Evolutionary conservation across 169 alveolate species (phyloP).

Genomic region (Plasmodium ovale): DNA sequence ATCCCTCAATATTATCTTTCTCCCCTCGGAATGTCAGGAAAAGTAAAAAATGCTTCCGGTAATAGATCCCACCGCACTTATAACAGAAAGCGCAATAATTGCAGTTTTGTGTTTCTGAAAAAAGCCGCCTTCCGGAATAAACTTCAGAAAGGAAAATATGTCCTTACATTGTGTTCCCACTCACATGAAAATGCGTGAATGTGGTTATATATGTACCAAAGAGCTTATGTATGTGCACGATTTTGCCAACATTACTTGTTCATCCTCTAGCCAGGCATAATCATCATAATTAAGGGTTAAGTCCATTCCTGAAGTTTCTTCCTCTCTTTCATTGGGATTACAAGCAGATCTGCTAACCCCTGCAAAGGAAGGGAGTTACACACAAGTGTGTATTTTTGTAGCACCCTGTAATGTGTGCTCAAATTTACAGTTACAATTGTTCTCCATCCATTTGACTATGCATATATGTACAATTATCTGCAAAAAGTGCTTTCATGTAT

Average conservation of each 20-base stretch:
- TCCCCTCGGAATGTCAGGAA: neutral
- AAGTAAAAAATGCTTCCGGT: conserved; percentile 32
- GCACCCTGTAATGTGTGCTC: neutral
- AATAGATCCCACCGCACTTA: neutral
- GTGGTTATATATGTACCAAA: neutral
- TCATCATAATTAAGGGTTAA: neutral
- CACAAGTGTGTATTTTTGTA: neutral
- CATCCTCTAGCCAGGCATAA: neutral
- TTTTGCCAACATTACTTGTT: too few species aligned
- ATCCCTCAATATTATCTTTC: neutral
- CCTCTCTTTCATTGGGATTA: neutral
- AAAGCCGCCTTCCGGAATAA: neutral
- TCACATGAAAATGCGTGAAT: neutral
- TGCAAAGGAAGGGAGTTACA: neutral
- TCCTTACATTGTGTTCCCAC: too few species aligned
- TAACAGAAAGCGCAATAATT: neutral
- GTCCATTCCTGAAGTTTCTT: neutral
- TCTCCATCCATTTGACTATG: neutral
- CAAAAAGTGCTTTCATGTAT: neutral
- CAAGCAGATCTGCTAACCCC: conserved; percentile 3
- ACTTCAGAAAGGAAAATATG: neutral
- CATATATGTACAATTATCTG: neutral
- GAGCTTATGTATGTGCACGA: neutral
- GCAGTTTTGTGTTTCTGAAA: conserved; percentile 12
- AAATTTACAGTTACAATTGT: neutral